phyloP scores from a whole-genome alignment of 164 flowering plant species.

The Chimonanthus praecox region DNA sequence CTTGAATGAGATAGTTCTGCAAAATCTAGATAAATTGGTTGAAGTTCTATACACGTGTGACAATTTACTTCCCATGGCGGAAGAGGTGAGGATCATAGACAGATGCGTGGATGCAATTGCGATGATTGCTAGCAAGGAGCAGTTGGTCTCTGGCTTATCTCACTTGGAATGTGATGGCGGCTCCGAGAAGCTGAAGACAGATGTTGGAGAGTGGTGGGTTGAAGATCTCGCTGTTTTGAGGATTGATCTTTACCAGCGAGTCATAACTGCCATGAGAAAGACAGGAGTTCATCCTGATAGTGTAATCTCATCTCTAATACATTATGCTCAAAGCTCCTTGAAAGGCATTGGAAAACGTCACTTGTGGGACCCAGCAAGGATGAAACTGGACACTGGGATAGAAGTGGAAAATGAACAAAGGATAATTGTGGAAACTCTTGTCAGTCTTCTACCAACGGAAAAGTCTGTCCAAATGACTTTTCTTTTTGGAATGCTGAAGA shows the following conservation, averaged over 20 bases:
- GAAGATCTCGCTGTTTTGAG: constrained; percentile 51
- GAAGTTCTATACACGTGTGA: constrained; percentile 51
- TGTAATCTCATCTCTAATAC: constrained; percentile 47
- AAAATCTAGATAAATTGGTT: constrained; percentile 50
- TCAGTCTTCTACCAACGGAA: constrained; percentile 47
- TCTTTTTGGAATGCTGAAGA: constrained; percentile 60
- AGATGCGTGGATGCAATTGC: constrained; percentile 62
- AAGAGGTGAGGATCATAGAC: constrained; percentile 41
- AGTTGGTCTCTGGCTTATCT: constrained; percentile 50
- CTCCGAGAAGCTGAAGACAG: constrained; percentile 30
- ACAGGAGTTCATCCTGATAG: constrained; percentile 43
- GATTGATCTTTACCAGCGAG: constrained; percentile 46
- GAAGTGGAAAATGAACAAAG: constrained; percentile 34
- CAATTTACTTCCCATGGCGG: constrained; percentile 34
- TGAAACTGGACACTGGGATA: constrained; percentile 22
- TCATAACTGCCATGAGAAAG: constrained; percentile 49
- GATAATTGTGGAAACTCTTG: constrained; percentile 52
- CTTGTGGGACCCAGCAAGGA: constrained; percentile 43
- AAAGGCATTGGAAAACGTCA: constrained; percentile 51
- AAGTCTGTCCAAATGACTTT: constrained; percentile 48
- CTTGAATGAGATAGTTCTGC: constrained; percentile 41
- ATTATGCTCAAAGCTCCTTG: constrained; percentile 53
- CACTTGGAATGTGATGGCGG: constrained; percentile 33
- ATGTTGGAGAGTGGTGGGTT: constrained; percentile 60
- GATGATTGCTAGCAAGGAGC: constrained; percentile 58